These are phyloP conservation scores for Ochetophila trinervis DNA, from an alignment of 306 rosid genomes.

Conservation along the genomic window DNA sequence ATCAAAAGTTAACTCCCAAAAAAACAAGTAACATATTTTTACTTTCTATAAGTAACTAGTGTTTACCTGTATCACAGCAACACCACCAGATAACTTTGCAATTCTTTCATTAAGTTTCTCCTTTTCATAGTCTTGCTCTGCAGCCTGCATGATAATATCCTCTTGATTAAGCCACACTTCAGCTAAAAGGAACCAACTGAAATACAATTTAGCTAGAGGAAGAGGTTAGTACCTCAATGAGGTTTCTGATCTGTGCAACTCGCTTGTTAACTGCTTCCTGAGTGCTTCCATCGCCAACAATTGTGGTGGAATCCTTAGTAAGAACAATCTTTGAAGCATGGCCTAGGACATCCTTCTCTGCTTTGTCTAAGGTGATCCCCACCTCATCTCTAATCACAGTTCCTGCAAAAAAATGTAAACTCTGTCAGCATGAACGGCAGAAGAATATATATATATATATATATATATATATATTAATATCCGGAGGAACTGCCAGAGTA, in stretches of 20 bases:
- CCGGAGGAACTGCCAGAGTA: background rate
- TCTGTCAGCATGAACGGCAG: background rate
- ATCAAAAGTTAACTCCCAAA: background rate
- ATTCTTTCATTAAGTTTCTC: conserved; percentile 92
- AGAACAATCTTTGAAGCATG: conserved; percentile 92
- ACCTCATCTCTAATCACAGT: conserved; percentile 96
- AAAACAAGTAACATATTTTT: background rate
- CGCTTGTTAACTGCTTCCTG: conserved; percentile 91
- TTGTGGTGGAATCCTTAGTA: conserved; percentile 83
- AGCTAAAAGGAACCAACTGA: background rate
- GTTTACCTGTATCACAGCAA: conserved; percentile 90
- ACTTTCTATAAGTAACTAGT: background rate
- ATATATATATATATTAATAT: background rate
- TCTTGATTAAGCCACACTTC: background rate
- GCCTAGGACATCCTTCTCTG: conserved; percentile 89
- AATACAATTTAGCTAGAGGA: background rate
- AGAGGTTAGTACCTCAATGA: conserved; percentile 60
- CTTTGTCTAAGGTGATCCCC: conserved; percentile 88
- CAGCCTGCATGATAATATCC: conserved; percentile 44
- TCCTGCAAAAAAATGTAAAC: conserved; percentile 41
- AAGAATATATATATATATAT: background rate
- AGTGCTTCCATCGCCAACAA: conserved; percentile 97
- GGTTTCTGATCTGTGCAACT: conserved; percentile 83
- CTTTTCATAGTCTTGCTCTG: conserved; percentile 93
- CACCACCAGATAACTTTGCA: conserved; percentile 96